phyloP scores from a whole-genome alignment of 176 grass and related monocot species.

The Musa beccarii region DNA sequence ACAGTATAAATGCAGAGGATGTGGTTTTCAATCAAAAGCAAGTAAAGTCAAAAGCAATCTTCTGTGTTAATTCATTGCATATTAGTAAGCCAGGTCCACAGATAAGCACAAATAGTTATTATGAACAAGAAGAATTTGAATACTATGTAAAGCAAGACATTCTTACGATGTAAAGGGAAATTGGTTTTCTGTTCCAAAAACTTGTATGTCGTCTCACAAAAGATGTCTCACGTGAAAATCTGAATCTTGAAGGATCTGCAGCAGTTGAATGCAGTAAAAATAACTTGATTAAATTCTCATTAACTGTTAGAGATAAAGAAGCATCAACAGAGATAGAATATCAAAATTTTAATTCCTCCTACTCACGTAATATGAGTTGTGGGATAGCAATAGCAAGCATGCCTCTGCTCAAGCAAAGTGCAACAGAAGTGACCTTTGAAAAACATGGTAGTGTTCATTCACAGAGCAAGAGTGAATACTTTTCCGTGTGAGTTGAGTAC shows the following conservation, averaged over 20 bases:
- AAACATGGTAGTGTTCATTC: too few relatives aligned
- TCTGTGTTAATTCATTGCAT: background rate
- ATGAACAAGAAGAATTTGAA: too few relatives aligned
- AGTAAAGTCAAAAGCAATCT: background rate
- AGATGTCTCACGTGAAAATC: constrained; percentile 71
- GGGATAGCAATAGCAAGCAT: too few relatives aligned
- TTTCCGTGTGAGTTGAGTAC: too few relatives aligned
- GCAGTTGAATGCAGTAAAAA: constrained; percentile 7
- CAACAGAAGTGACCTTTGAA: too few relatives aligned
- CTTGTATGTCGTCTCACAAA: constrained; percentile 35
- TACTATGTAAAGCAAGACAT: background rate
- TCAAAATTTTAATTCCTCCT: too few relatives aligned
- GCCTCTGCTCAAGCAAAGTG: too few relatives aligned
- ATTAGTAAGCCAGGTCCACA: background rate
- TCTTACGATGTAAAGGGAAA: constrained; percentile 71
- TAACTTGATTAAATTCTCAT: background rate
- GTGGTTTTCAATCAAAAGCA: constrained; percentile 8
- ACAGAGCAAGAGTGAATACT: too few relatives aligned
- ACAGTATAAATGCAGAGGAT: constrained; percentile 45
- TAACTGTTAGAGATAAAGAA: too few relatives aligned
- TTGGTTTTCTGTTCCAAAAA: constrained; percentile 50
- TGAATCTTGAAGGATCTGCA: constrained; percentile 68
- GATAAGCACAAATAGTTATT: too few relatives aligned
- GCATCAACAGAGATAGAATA: background rate
- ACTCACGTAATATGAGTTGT: too few relatives aligned